Conservation (phyloP, 2,329 filamentous ascomycete species). For the Fusarium sp. region DNA sequence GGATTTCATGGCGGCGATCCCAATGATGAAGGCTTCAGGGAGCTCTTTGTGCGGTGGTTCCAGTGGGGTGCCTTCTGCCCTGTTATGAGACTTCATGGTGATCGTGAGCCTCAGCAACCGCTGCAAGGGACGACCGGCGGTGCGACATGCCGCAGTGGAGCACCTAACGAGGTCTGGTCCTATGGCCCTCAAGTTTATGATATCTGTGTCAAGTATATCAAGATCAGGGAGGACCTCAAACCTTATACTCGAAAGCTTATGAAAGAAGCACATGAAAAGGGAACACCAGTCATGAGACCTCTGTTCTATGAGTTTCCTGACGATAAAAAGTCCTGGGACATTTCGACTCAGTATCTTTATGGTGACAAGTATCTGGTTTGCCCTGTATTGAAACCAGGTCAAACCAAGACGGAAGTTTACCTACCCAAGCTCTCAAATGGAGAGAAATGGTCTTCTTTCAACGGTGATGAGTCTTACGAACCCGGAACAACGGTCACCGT, state of each 20-base stretch:
- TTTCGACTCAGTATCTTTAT: slow-evolving; percentile 72
- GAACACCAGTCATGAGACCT: slow-evolving; percentile 68
- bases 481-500: neutral
- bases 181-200: slow-evolving; percentile 69
- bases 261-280: slow-evolving; percentile 67
- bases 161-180: slow-evolving; percentile 71
- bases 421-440: slow-evolving; percentile 51
- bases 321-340: slow-evolving; percentile 63
- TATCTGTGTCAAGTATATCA: slow-evolving; percentile 68
- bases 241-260: slow-evolving; percentile 67
- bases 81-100: slow-evolving; percentile 73
- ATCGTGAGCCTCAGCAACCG: slow-evolving; percentile 65
- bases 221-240: slow-evolving; percentile 65
- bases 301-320: slow-evolving; percentile 71
- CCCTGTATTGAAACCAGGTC: slow-evolving; percentile 62
- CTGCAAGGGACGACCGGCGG: slow-evolving; percentile 48
- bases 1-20: slow-evolving; percentile 74
- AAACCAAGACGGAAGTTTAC: slow-evolving; percentile 59
- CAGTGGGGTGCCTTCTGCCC: slow-evolving; percentile 75
- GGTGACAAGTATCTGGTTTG: slow-evolving; percentile 66
- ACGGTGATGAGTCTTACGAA: neutral
- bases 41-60: slow-evolving; percentile 74
- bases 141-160: slow-evolving; percentile 59
- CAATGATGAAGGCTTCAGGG: slow-evolving; percentile 63
- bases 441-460: slow-evolving; percentile 9